A percentile compares a stretch with the other conserved stretches of the same genome.
These are phyloP conservation scores for Brassica carinata DNA, from an alignment of 345 rosid species.

Conservation along the genomic window DNA sequence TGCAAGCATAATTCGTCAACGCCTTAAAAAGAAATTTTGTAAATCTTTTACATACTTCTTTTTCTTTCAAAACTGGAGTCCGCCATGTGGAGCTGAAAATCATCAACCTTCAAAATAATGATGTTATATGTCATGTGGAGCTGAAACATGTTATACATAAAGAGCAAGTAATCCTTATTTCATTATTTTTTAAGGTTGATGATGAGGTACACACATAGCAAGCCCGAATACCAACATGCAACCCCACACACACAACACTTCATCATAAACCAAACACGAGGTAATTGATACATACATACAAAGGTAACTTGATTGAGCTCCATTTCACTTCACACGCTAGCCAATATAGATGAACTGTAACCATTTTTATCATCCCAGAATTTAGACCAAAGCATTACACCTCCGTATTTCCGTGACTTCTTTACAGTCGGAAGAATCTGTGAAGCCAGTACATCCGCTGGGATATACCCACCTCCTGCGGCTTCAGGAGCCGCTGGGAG, in stretches of 20 bases:
- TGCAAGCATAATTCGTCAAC: background rate
- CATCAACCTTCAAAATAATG: too few relatives aligned
- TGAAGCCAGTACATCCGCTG: slow-evolving; percentile 44
- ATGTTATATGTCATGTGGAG: background rate
- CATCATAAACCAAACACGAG: slow-evolving; percentile 8
- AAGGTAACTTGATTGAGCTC: background rate
- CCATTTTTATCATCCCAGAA: slow-evolving; percentile 56
- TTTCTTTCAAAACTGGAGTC: background rate
- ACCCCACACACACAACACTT: background rate
- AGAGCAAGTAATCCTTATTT: background rate
- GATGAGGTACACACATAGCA: background rate
- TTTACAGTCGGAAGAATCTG: slow-evolving; percentile 51
- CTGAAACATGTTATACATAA: background rate
- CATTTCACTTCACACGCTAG: slow-evolving; percentile 38
- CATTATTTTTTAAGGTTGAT: background rate
- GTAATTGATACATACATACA: background rate
- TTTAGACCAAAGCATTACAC: slow-evolving; percentile 68
- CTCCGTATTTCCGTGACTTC: slow-evolving; percentile 54
- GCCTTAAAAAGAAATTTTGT: background rate
- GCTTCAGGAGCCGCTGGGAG: slow-evolving; percentile 63
- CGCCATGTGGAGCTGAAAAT: background rate
- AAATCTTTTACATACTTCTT: background rate
- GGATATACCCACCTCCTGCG: slow-evolving; percentile 59
- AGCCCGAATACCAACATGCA: background rate
- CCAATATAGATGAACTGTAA: slow-evolving; percentile 50